These are phyloP conservation scores for Penicillium riverlandense DNA, from an alignment of 495 filamentous ascomycete genomes.

Conservation along the genomic window DNA sequence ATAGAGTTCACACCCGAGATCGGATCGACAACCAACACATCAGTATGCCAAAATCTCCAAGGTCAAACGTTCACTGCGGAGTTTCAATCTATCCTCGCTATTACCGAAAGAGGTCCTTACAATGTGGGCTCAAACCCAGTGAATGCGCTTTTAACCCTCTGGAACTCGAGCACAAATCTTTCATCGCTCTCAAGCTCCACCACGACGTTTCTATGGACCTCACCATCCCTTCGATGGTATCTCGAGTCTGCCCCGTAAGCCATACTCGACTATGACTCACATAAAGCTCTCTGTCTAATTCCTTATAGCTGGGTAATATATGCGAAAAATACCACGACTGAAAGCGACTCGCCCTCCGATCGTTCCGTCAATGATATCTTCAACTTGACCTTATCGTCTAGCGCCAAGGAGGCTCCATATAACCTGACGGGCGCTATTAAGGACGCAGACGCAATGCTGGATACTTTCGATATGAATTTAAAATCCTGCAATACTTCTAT, in stretches of 20 bases:
- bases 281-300: background rate
- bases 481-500: background rate
- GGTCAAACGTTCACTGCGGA: background rate
- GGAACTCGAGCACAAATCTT: constrained; percentile 1
- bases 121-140: constrained; percentile 4
- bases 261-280: background rate
- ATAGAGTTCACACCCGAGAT: constrained; percentile 3
- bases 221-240: background rate
- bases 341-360: background rate
- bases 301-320: background rate
- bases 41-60: background rate
- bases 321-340: background rate
- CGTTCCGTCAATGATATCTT: constrained; percentile 1
- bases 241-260: constrained; percentile 1
- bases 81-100: constrained; percentile 5
- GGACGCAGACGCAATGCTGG: background rate
- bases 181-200: background rate
- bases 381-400: constrained; percentile 1
- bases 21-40: background rate
- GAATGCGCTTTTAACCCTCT: constrained; percentile 4
- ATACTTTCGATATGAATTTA: background rate
- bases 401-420: background rate
- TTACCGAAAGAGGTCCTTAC: constrained; percentile 5
- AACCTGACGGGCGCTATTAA: background rate
- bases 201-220: background rate